Conservation (phyloP, 2,329 filamentous ascomycete species). For the Pestalotiopsis sp. region DNA sequence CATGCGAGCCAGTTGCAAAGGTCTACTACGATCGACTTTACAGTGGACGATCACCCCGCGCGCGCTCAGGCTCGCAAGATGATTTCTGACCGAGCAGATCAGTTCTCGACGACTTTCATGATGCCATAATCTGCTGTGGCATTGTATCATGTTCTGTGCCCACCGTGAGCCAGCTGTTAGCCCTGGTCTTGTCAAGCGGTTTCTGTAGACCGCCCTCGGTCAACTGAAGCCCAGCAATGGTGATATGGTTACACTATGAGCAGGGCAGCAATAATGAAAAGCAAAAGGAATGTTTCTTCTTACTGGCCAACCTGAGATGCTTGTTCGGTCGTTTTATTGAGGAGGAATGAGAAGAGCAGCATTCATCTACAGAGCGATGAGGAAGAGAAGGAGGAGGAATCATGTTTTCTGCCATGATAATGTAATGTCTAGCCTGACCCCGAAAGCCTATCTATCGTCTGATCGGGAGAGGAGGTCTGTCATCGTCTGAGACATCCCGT, state of each 20-base stretch:
- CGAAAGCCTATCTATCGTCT: too few relatives aligned
- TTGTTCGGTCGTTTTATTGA: neutral
- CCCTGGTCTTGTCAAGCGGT: neutral
- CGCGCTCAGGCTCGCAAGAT: neutral
- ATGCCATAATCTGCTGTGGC: neutral
- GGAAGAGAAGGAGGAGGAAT: too few relatives aligned
- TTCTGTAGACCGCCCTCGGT: neutral
- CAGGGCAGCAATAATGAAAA: neutral
- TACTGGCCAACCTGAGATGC: neutral
- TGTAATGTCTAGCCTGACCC: too few relatives aligned
- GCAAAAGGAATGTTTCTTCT: neutral
- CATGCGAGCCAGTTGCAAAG: too few relatives aligned
- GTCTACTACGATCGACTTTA: too few relatives aligned
- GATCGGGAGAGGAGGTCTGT: too few relatives aligned
- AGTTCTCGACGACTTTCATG: neutral
- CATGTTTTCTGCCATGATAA: neutral
- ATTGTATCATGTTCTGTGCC: neutral
- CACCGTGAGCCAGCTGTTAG: neutral
- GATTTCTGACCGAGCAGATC: neutral
- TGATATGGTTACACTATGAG: neutral
- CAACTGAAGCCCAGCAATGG: neutral
- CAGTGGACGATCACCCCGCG: too few relatives aligned
- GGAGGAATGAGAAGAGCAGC: too few relatives aligned
- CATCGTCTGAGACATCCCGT: too few relatives aligned
- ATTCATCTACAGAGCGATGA: too few relatives aligned